Evolutionary conservation across 2,329 filamentous ascomycete genomes (phyloP), one percentile per base, ranked within the genome.

Genomic region (Fusarium musae): DNA sequence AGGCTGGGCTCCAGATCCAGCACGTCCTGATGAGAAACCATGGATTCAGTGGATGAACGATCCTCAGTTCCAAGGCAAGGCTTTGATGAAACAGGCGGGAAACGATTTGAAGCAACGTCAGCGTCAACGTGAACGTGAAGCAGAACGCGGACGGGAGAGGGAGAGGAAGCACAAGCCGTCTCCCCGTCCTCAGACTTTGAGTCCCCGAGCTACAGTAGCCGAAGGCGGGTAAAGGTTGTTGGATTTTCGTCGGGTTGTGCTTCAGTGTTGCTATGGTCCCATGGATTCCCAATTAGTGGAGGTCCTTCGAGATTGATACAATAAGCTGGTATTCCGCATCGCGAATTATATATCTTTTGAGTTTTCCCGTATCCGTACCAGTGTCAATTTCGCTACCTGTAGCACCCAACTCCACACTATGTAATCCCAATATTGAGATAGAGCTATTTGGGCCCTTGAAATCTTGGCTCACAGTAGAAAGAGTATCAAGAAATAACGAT

Each of bases 401-500:
- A 21, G 6, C 2, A 6, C 19, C 19, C 19, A 13, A 13, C 11
- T 40, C 9, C 19, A 40, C 7, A 40, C 37, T 21, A 0, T 21
- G 21, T 39, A 8, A 39, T 39, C 37, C 10, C 37, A 39, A 5
- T 39, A 39, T 8, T 21, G 37, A 21, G 37, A 21, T 6, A 13
- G 19, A 40, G 11, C 7, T 8, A 21, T 40, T 21, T 13, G 37
- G 7, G 3, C 37, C 6, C 19, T 21, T 12, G 19, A 21, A 21
- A 0, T 7, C 37, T 40, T 21, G 19, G 2, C 6, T 21, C 4
- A 0, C 11, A 13, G 21, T 2, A 15, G 21, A 40, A 40, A 40
- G 7, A 9, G 39, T 15, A 15, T n/a, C 21, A 12, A n/a, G 21
- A 40, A n/a, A 40, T 3, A 40, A 40, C 21, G 39, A n/a, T 6